These are phyloP conservation scores for Camellia granthamiana DNA, from an alignment of 148 eudicot species.

Conservation along the genomic window DNA sequence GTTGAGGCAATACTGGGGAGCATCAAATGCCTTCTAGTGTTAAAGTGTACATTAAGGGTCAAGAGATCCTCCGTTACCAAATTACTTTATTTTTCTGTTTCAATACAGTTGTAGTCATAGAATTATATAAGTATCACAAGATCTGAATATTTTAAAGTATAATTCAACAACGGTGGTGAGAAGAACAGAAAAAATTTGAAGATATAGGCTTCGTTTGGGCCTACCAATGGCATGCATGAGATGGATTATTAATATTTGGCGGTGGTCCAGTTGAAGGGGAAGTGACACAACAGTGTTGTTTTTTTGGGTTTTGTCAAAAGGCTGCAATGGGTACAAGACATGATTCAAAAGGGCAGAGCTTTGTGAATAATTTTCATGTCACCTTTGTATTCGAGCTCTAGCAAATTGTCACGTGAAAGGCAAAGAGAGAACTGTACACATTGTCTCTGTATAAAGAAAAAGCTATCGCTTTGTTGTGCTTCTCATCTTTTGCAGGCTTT, in stretches of 20 bases:
- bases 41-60: too few species aligned
- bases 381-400: background rate
- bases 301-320: background rate
- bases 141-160: too few species aligned
- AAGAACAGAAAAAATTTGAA: too few species aligned
- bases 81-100: too few species aligned
- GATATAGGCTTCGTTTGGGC: background rate
- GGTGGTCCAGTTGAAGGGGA: slow-evolving; percentile 4
- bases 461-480: background rate
- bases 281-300: background rate
- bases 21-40: too few species aligned
- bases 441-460: slow-evolving; percentile 1
- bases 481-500: slow-evolving; percentile 10
- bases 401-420: slow-evolving; percentile 19
- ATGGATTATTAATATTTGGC: background rate
- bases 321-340: slow-evolving; percentile 15
- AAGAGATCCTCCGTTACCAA: too few species aligned
- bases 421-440: slow-evolving; percentile 6
- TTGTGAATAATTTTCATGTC: background rate
- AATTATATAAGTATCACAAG: too few species aligned
- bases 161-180: too few species aligned
- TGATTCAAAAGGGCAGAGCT: background rate
- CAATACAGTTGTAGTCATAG: background rate
- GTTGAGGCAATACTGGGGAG: too few species aligned
- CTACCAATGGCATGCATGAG: background rate